Conservation (phyloP, 2,329 filamentous ascomycete species). For the Ophiocordyceps australis region DNA sequence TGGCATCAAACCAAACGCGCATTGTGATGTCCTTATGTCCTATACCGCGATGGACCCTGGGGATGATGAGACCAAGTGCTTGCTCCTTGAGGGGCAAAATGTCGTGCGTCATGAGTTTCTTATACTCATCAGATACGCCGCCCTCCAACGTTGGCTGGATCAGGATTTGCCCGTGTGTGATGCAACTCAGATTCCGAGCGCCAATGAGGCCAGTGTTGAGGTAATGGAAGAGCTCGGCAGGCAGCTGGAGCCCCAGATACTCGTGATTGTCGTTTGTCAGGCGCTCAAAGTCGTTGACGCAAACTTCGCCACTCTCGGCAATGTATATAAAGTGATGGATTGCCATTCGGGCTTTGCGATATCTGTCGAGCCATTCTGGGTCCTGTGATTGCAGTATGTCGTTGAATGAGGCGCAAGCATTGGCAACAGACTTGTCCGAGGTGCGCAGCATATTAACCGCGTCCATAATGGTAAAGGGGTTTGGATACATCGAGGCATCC, state of each 20-base stretch:
- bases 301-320: slow-evolving; percentile 56
- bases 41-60: slow-evolving; percentile 68
- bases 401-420: slow-evolving; percentile 58
- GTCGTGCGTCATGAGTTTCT: slow-evolving; percentile 54
- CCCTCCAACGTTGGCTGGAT: slow-evolving; percentile 77
- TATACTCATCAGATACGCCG: slow-evolving; percentile 63
- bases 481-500: slow-evolving; percentile 32
- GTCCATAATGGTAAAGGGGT: slow-evolving; percentile 49
- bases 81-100: slow-evolving; percentile 60
- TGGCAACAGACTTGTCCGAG: slow-evolving; percentile 49
- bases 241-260: slow-evolving; percentile 77
- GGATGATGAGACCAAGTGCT: slow-evolving; percentile 60
- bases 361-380: slow-evolving; percentile 67
- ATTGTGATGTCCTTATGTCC: slow-evolving; percentile 62
- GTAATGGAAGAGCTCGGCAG: slow-evolving; percentile 82
- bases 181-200: slow-evolving; percentile 61
- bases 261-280: slow-evolving; percentile 74
- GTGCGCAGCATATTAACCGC: slow-evolving; percentile 61
- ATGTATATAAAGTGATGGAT: slow-evolving; percentile 80
- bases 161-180: slow-evolving; percentile 61
- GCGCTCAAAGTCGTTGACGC: slow-evolving; percentile 52
- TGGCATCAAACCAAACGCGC: slow-evolving; percentile 68
- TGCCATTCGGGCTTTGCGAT: slow-evolving; percentile 67
- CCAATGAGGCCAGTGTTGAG: slow-evolving; percentile 69
- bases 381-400: slow-evolving; percentile 59